Base-by-base conservation (phyloP, 176 grass and related monocot species). In the Cenchrus purpureus region DNA sequence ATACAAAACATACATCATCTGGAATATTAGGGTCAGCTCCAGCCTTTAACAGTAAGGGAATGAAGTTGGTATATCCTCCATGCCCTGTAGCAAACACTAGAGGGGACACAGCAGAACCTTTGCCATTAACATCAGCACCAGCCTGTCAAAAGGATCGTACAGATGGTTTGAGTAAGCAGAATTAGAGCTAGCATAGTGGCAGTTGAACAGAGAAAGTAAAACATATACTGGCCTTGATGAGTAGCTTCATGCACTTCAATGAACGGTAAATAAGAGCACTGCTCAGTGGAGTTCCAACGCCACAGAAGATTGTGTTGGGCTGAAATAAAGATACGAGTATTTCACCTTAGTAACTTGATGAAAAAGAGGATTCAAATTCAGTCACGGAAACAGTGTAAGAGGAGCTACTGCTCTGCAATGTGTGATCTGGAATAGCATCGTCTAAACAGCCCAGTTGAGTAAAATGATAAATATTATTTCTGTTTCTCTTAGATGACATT, bases 231-330 rank as follows among this genome's bases (percentile, higher is more conserved):
- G 59, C 81, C 87, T 88, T 84, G 28, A 84, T 78, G 17, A 88
- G 87, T 88, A 88, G 81, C 40, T 88, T 84, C 81, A 84, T 74
- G 76, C 81, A 88, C 81, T 88, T 88, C 68, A 88, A 34, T 14
- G 81, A 88, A 59, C 68, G 75, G 68, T 56, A 79, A n/a, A 65
- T 8, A 25, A 88, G 7, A 84, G 86, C 34, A 79, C 67, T 55
- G 8, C 49, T 62, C 22, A 88, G 56, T 7, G 86, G 48, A 57
- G 48, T 71, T n/a, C 74, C 32, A 8, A 45, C 2, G 19, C 15
- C 57, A 4, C 49, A 34, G 28, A 57, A 8, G 28, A 52, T 79
- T 25, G 44, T 14, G 51, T 88, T 84, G 43, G 81, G 87, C 87
- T 88, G 81, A 84, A 84, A 88, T 50, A 34, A 88, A 29, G 37